These are phyloP conservation scores for Cochlearia excelsa DNA, from an alignment of 345 rosid species.

Conservation along the genomic window DNA sequence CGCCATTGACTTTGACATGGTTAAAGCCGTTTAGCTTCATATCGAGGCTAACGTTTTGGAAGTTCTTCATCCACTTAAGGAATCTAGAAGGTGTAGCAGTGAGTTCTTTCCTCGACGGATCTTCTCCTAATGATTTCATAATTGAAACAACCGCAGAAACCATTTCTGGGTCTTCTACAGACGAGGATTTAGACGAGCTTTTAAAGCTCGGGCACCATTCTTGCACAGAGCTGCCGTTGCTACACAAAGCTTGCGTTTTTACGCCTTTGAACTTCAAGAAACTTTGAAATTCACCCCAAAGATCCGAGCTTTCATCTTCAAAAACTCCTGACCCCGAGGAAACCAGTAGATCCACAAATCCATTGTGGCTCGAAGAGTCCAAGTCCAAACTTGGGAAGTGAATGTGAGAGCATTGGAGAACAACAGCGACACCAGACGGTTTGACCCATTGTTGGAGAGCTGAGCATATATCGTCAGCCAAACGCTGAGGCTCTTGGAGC, in stretches of 20 bases:
- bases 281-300: conserved; percentile 67
- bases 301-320: conserved; percentile 49
- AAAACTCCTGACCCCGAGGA: conserved; percentile 80
- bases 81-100: conserved; percentile 69
- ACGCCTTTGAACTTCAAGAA: conserved; percentile 62
- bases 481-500: conserved; percentile 81
- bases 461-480: conserved; percentile 69
- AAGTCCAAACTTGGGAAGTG: conserved; percentile 62
- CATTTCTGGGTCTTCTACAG: conserved; percentile 50
- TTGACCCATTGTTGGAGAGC: conserved; percentile 75
- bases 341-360: conserved; percentile 51
- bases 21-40: conserved; percentile 57
- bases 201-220: conserved; percentile 72
- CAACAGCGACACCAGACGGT: conserved; percentile 83
- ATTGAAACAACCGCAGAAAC: conserved; percentile 66
- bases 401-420: conserved; percentile 80
- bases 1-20: conserved; percentile 39
- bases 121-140: conserved; percentile 76
- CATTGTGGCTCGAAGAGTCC: conserved; percentile 40
- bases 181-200: conserved; percentile 36
- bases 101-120: conserved; percentile 84
- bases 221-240: conserved; percentile 30
- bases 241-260: conserved; percentile 35
- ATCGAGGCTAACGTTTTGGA: conserved; percentile 59
- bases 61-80: conserved; percentile 80